Percentiles rank a stretch among this genome's conserved stretches.
These are phyloP conservation scores for Melastoma malabathricum DNA, from an alignment of 345 rosid species.

Conservation along the genomic window DNA sequence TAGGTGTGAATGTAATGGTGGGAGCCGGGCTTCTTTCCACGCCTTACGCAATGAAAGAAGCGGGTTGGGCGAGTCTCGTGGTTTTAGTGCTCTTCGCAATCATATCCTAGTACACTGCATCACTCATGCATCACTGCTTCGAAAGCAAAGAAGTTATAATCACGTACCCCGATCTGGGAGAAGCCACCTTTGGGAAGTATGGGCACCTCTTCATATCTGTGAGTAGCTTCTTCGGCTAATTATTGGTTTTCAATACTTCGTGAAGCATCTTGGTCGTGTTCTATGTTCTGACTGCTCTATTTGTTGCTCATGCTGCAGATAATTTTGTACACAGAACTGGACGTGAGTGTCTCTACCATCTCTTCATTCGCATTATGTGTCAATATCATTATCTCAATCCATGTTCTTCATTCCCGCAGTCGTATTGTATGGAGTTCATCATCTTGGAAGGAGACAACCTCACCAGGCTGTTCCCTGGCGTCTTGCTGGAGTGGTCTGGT, in stretches of 20 bases:
- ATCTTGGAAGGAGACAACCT: constrained; percentile 92
- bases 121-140: constrained; percentile 70
- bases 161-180: constrained; percentile 83
- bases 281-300: not conserved
- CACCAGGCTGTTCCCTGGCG: constrained; percentile 65
- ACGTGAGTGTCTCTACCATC: constrained; percentile 38
- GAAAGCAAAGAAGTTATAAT: constrained; percentile 59
- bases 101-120: constrained; percentile 75
- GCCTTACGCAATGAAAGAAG: constrained; percentile 60
- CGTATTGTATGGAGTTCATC: constrained; percentile 85
- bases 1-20: constrained; percentile 79
- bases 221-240: constrained; percentile 16
- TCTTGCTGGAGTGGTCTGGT: constrained; percentile 47
- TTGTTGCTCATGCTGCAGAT: constrained; percentile 36
- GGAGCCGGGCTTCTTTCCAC: constrained; percentile 91
- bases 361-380: constrained; percentile 2
- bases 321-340: constrained; percentile 61
- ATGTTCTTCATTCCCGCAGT: constrained; percentile 28
- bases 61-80: constrained; percentile 69
- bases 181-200: constrained; percentile 86
- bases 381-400: constrained; percentile 6
- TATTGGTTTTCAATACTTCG: not conserved
- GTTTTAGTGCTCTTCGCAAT: constrained; percentile 41
- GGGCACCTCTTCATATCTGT: constrained; percentile 77
- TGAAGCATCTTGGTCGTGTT: not conserved